A percentile compares a stretch with the other conserved stretches of the same genome.
Conservation (phyloP, 768 basidiomycete species). For the Hypholoma fasciculare region DNA sequence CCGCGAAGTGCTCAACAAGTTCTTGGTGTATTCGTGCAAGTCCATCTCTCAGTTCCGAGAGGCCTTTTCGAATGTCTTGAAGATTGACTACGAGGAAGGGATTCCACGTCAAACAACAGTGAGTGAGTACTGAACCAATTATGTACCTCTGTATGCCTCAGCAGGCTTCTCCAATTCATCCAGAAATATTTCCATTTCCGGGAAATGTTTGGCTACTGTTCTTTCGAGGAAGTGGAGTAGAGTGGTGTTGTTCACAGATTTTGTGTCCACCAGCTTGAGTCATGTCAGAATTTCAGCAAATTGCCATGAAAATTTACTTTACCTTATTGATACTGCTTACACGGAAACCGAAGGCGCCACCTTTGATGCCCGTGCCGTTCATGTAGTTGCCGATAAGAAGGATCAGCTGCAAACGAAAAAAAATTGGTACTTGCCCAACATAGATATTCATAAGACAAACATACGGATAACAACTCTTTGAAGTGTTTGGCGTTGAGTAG, state of each 20-base stretch:
- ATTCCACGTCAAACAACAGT: conserved; percentile 1
- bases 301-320: conserved; percentile 11
- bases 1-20: conserved; percentile 75
- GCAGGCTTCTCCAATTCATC: conserved; percentile 88
- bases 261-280: conserved; percentile 90
- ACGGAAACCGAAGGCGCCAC: conserved; percentile 96
- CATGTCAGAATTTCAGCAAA: background rate
- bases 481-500: conserved; percentile 83
- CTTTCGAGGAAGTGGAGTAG: conserved; percentile 92
- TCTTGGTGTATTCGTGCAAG: conserved; percentile 81
- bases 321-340: conserved; percentile 98
- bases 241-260: conserved; percentile 92
- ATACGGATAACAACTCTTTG: conserved; percentile 85
- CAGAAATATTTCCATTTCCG: conserved; percentile 82
- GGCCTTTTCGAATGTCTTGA: conserved; percentile 79
- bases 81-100: conserved; percentile 64
- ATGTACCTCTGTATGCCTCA: conserved; percentile 87
- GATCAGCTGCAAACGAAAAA: conserved; percentile 60
- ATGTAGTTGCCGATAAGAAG: conserved; percentile 97
- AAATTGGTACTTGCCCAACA: background rate
- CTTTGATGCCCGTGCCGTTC: conserved; percentile 95
- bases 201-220: conserved; percentile 86
- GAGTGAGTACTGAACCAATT: background rate
- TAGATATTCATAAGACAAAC: conserved; percentile 16
- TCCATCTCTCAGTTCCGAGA: conserved; percentile 71